phyloP scores from a whole-genome alignment of 768 basidiomycete genomes.

The Panellus pusillus region DNA sequence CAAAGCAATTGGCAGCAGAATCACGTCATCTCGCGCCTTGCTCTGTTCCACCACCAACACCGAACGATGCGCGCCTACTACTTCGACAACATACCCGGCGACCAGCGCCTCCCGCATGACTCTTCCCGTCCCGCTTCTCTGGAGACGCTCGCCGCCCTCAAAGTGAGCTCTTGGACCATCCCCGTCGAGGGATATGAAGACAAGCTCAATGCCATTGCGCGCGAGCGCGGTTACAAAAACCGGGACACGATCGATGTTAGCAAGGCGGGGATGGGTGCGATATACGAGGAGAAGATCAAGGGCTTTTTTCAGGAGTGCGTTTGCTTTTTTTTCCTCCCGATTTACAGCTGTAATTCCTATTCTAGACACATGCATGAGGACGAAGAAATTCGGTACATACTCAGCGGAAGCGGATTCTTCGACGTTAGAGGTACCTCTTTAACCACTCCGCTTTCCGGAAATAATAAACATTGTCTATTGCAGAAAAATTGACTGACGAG shows the following conservation, averaged over 20 bases:
- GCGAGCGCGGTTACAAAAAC: constrained; percentile 78
- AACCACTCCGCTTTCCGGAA: too few relatives aligned
- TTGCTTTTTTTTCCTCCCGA: neutral
- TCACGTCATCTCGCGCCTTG: too few relatives aligned
- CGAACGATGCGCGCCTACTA: constrained; percentile 69
- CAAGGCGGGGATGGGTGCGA: constrained; percentile 76
- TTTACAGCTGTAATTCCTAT: neutral
- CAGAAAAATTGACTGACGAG: constrained; percentile 62
- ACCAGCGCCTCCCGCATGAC: constrained; percentile 82
- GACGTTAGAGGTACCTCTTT: constrained; percentile 74
- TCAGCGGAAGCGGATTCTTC: constrained; percentile 86
- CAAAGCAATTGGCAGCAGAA: too few relatives aligned
- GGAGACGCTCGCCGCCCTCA: constrained; percentile 52
- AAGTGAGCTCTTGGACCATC: constrained; percentile 68
- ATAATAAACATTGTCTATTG: too few relatives aligned
- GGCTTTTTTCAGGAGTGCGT: constrained; percentile 80
- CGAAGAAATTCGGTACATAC: constrained; percentile 90
- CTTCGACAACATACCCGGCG: constrained; percentile 69
- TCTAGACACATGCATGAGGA: constrained; percentile 91
- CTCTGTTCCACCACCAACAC: too few relatives aligned
- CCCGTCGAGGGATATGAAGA: constrained; percentile 60
- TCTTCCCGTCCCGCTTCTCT: constrained; percentile 54
- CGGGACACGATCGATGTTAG: constrained; percentile 78
- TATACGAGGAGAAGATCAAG: constrained; percentile 81
- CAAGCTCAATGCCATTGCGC: constrained; percentile 62